A percentile compares a stretch with the other conserved stretches of the same genome.
Conservation (phyloP, 805 yeast species). For the Henningerozyma blattae region DNA sequence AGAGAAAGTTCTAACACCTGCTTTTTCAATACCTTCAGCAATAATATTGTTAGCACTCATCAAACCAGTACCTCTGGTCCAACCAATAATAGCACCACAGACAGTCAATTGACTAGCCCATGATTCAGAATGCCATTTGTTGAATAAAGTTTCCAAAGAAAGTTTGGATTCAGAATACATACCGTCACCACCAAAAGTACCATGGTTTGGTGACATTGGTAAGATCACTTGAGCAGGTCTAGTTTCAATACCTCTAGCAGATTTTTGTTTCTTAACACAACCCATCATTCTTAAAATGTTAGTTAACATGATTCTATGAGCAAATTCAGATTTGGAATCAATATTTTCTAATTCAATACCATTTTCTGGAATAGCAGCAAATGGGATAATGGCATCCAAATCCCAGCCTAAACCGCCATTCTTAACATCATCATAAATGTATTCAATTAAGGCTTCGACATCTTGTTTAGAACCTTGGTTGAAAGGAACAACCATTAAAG, state of each 20-base stretch:
- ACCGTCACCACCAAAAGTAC: constrained; percentile 98
- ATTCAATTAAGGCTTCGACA: constrained; percentile 72
- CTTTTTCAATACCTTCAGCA: constrained; percentile 92
- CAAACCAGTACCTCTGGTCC: constrained; percentile 99
- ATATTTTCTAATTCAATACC: constrained; percentile 91
- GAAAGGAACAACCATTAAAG: constrained; percentile 93
- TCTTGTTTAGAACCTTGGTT: constrained; percentile 96
- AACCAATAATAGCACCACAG: constrained; percentile 98
- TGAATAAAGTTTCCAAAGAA: constrained; percentile 89
- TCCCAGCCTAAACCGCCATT: constrained; percentile 97
- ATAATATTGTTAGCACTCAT: constrained; percentile 96
- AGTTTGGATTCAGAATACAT: constrained; percentile 95
- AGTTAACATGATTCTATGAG: constrained; percentile 97
- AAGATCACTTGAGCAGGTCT: constrained; percentile 97
- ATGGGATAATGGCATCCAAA: constrained; percentile 89
- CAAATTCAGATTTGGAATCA: constrained; percentile 92
- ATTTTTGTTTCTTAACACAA: constrained; percentile 74
- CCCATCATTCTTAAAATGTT: constrained; percentile 89
- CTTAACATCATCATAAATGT: constrained; percentile 72
- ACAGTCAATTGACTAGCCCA: constrained; percentile 91
- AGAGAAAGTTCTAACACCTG: constrained; percentile 96
- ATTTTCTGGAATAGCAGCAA: constrained; percentile 98
- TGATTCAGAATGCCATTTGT: constrained; percentile 97
- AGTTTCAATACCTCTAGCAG: constrained; percentile 65
- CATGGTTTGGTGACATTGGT: constrained; percentile 98